Evolutionary conservation across 2,329 filamentous ascomycete species (phyloP).

Genomic region (Xylariaceae sp.): DNA sequence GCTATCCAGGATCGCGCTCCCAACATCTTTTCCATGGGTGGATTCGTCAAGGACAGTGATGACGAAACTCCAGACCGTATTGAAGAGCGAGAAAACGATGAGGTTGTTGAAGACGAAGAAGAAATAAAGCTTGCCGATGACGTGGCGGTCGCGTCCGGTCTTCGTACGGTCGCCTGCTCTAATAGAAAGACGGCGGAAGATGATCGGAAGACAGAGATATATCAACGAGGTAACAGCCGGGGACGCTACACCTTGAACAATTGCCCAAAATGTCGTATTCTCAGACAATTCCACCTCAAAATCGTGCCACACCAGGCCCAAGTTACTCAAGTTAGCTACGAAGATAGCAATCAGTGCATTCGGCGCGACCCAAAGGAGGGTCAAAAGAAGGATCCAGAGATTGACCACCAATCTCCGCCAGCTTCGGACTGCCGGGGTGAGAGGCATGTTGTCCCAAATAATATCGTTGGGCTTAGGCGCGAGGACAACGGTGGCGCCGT

Average conservation of each 20-base stretch:
- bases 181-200: conserved; percentile 83
- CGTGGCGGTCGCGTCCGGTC: conserved; percentile 85
- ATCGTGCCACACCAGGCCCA: conserved; percentile 72
- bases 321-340: conserved; percentile 75
- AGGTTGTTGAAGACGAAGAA: conserved; percentile 99
- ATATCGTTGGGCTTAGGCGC: conserved; percentile 87
- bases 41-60: conserved; percentile 59
- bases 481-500: conserved; percentile 70
- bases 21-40: conserved; percentile 56
- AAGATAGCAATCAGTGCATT: conserved; percentile 96
- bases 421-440: conserved; percentile 63
- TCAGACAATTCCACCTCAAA: conserved; percentile 63
- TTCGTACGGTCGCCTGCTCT: conserved; percentile 86
- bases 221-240: conserved; percentile 83
- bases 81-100: conserved; percentile 89
- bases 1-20: conserved; percentile 63
- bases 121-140: conserved; percentile 82
- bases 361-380: conserved; percentile 80
- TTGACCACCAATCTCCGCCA: conserved; percentile 75
- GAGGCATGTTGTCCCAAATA: conserved; percentile 89
- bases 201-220: conserved; percentile 81
- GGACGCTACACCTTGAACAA: conserved; percentile 87
- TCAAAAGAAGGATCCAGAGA: conserved; percentile 77
- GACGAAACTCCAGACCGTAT: conserved; percentile 72
- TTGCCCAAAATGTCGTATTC: conserved; percentile 69